Conservation (phyloP, 345 rosid species). For the Brassica cretica region DNA sequence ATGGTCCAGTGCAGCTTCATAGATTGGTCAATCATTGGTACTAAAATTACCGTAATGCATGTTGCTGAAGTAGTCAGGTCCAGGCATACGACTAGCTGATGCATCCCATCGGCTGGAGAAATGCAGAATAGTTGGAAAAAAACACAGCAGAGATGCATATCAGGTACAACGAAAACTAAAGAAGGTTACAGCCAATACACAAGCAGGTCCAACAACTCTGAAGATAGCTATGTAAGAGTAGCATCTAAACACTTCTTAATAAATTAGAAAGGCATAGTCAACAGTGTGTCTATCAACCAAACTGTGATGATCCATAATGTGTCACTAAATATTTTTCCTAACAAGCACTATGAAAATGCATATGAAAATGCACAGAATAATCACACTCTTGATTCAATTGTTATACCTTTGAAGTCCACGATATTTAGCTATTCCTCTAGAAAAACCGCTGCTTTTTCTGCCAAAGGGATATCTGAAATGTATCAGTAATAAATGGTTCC, state of each 20-base stretch:
- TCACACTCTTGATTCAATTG: background rate
- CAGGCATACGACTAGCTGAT: conserved; percentile 71
- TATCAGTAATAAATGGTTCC: conserved; percentile 40
- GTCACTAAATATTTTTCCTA: background rate
- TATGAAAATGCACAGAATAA: background rate
- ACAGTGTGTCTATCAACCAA: conserved; percentile 7
- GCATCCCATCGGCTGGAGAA: conserved; percentile 77
- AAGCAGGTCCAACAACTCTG: background rate
- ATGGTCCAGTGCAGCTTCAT: conserved; percentile 13
- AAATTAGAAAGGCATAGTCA: background rate
- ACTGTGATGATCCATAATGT: conserved; percentile 4
- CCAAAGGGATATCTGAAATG: conserved; percentile 39
- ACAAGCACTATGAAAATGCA: background rate
- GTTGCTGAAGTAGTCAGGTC: conserved; percentile 77
- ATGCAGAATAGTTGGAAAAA: conserved; percentile 19
- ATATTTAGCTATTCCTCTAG: conserved; percentile 91
- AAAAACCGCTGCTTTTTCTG: conserved; percentile 98
- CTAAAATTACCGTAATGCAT: conserved; percentile 56
- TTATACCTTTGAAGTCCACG: conserved; percentile 89
- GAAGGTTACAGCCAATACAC: conserved; percentile 11
- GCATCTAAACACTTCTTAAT: background rate
- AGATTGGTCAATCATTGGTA: background rate
- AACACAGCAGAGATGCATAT: conserved; percentile 26
- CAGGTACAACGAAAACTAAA: conserved; percentile 1
- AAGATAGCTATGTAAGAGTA: conserved; percentile 27